These are phyloP conservation scores for Cyathus striatus DNA, from an alignment of 768 basidiomycete species.

Conservation along the genomic window DNA sequence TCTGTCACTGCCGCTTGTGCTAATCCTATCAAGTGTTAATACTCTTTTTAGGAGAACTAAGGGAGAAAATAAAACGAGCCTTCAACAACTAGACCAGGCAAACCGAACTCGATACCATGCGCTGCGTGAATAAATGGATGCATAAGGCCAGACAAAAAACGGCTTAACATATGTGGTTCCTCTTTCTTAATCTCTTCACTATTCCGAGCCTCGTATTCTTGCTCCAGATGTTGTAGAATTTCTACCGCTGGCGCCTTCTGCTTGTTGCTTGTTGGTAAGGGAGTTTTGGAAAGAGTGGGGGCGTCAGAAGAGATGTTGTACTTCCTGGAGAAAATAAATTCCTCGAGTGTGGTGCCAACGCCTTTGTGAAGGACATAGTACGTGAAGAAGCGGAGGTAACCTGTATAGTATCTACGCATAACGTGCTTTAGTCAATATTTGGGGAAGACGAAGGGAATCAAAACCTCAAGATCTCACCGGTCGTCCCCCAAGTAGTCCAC, in stretches of 20 bases:
- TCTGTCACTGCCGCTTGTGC: constrained; percentile 6
- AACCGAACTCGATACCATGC: constrained; percentile 46
- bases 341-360: constrained; percentile 36
- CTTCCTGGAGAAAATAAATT: constrained; percentile 46
- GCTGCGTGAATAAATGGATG: constrained; percentile 52
- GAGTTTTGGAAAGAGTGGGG: constrained; percentile 14
- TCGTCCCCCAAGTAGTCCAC: constrained; percentile 48
- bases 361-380: constrained; percentile 32
- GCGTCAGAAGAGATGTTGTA: constrained; percentile 46
- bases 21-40: constrained; percentile 3
- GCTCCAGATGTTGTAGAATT: too few species aligned
- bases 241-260: too few species aligned
- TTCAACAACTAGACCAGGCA: constrained; percentile 45
- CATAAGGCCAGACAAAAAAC: constrained; percentile 37
- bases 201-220: too few species aligned
- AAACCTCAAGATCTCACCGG: too few species aligned
- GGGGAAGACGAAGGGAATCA: not conserved
- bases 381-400: constrained; percentile 48
- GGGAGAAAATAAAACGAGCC: constrained; percentile 19
- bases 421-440: not conserved
- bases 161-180: constrained; percentile 31
- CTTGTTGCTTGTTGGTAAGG: too few species aligned
- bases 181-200: too few species aligned
- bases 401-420: constrained; percentile 45
- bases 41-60: not conserved